phyloP scores from a whole-genome alignment of 495 filamentous ascomycete genomes.

The Cercophora scortea region DNA sequence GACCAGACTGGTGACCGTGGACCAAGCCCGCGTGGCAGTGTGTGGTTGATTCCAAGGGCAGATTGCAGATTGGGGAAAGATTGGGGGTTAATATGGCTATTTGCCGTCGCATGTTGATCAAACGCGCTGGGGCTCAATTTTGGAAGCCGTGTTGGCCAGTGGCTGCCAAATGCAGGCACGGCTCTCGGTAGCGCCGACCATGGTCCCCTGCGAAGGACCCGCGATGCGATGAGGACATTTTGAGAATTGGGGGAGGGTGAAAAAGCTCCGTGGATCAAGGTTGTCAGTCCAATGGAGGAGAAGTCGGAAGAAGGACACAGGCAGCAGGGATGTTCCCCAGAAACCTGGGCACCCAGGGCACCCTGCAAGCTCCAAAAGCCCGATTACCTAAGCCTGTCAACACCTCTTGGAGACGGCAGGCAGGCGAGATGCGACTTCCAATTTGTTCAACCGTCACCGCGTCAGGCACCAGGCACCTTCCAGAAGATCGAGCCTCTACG shows the following conservation, averaged over 20 bases:
- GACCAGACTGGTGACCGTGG: too few species aligned
- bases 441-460: too few species aligned
- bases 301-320: too few species aligned
- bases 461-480: too few species aligned
- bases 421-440: too few species aligned
- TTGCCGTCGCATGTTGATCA: constrained; percentile 17
- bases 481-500: too few species aligned
- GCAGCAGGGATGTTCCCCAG: too few species aligned
- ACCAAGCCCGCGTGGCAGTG: background rate
- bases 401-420: too few species aligned
- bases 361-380: too few species aligned
- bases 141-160: constrained; percentile 1
- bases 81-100: constrained; percentile 28
- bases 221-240: background rate
- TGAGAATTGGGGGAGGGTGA: background rate
- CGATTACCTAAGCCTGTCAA: too few species aligned
- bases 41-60: constrained; percentile 1
- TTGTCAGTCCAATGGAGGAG: background rate
- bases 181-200: constrained; percentile 5
- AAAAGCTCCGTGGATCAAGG: background rate
- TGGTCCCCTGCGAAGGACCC: background rate
- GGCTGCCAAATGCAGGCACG: constrained; percentile 20
- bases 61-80: constrained; percentile 8
- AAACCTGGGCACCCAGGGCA: too few species aligned
- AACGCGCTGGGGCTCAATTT: constrained; percentile 14